Evolutionary conservation across 805 yeast genomes (phyloP).

Genomic region (Starmerella potacharoeniae): DNA sequence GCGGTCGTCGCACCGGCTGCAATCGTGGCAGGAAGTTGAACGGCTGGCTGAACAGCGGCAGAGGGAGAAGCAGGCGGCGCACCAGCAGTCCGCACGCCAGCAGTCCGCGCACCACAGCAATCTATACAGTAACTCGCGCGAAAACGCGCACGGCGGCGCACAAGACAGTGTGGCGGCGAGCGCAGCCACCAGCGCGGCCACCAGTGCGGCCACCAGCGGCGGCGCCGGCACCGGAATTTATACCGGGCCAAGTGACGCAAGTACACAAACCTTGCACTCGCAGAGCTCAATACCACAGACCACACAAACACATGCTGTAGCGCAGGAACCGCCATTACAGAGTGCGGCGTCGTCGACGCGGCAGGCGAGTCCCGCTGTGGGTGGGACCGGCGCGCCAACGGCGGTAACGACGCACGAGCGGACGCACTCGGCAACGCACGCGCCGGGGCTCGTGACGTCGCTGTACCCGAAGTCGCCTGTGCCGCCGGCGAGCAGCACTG

Average conservation of each 20-base stretch:
- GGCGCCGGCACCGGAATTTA: neutral
- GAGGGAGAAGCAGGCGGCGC: neutral
- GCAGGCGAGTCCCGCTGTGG: neutral
- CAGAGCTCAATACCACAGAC: neutral
- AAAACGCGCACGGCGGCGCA: neutral
- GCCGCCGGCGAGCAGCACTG: neutral
- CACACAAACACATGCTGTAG: neutral
- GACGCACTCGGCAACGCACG: constrained; percentile 12
- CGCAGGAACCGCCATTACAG: neutral
- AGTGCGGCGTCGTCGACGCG: neutral
- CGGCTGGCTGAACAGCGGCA: constrained; percentile 20
- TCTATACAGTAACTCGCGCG: neutral
- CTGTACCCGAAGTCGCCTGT: constrained; percentile 10
- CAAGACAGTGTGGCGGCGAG: neutral
- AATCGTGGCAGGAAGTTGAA: constrained; percentile 37
- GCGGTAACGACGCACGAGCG: constrained; percentile 16
- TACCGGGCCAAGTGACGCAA: neutral
- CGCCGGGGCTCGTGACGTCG: constrained; percentile 7
- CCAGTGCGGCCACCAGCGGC: neutral
- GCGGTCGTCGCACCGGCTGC: constrained; percentile 48
- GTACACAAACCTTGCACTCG: neutral
- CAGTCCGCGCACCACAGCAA: neutral
- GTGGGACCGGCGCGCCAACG: neutral
- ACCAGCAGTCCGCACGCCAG: neutral
- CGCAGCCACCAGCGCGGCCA: neutral